Base-by-base conservation (phyloP, 179 eudicot genomes). In the Silene coronaria region DNA sequence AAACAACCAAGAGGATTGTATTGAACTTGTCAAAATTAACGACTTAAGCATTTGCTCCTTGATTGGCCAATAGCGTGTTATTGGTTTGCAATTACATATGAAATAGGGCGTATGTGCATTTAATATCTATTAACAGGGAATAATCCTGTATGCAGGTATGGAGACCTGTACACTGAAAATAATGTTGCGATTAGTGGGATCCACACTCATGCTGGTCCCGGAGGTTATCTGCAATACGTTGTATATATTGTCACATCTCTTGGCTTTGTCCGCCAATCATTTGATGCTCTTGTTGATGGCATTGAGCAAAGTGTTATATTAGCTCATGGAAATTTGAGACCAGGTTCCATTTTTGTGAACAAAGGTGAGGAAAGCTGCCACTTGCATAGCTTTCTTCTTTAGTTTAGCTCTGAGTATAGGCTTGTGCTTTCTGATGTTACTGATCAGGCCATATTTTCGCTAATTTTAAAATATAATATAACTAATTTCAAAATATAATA, bases 171-270 rank as follows among this genome's bases (percentile, higher is more conserved):
- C 80, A 88, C 87, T 17, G 96, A 95, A 78, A 79, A 86, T 2
- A 95, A 95, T 88, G 97, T 92, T 85, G 99, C 97, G 71, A 95
- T 95, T 48, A 92, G 97, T 77, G 99, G 99, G 48, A 95, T 91
- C 77, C 99, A 95, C 78, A 91, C 97, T 21, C 99, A 95, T 81
- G 97, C 97, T 75, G 99, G 99, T 36, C 99, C 99, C 14, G 99
- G 99, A 55, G 99, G 99, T 76, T 95, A 92, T 83, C 89, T 95
- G 17, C 99, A 95, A 77, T 92, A 95, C 83, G 86, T 95, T 74
- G 89, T 91, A 64, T 95, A 95, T 85, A 84, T 95, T 70, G 87
- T 95, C 46, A 95, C 99, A 58, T 95, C 99, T 77, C 93, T 95
- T 73, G 99, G 99, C 58, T 95, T 95, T 79, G 97, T 95, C 42